Percentiles rank a stretch among this genome's conserved stretches.
These are phyloP conservation scores for Fusarium chuoi DNA, from an alignment of 2,329 filamentous ascomycete species.

Conservation along the genomic window DNA sequence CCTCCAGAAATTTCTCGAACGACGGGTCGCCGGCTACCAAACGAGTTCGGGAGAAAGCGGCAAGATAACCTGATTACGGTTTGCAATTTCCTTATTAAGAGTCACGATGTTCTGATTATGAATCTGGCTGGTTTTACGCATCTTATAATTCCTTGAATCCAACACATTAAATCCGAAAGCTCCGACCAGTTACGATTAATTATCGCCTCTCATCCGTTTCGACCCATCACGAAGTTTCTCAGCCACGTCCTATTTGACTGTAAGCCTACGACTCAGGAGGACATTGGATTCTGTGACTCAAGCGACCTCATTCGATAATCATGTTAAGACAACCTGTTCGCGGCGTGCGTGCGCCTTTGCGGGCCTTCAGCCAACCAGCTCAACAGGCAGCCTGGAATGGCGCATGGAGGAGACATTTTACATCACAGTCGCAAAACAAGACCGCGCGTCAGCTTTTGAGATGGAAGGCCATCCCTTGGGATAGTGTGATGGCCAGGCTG, in stretches of 20 bases:
- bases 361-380: constrained; percentile 28
- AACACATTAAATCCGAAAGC: constrained; percentile 35
- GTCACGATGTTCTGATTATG: constrained; percentile 24
- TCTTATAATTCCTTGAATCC: constrained; percentile 16
- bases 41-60: constrained; percentile 14
- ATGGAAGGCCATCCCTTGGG: constrained; percentile 30
- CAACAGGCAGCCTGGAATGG: constrained; percentile 42
- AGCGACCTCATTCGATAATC: neutral
- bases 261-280: neutral
- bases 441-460: constrained; percentile 35
- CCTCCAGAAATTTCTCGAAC: constrained; percentile 26
- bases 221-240: constrained; percentile 25
- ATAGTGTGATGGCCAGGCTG: constrained; percentile 33
- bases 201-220: constrained; percentile 29
- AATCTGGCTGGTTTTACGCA: constrained; percentile 1
- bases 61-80: constrained; percentile 3
- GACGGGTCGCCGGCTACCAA: constrained; percentile 8
- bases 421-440: constrained; percentile 38
- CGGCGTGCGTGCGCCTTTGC: constrained; percentile 35
- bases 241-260: neutral
- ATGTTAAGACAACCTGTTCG: constrained; percentile 46
- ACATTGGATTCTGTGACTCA: neutral
- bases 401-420: constrained; percentile 44
- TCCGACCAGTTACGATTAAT: constrained; percentile 33
- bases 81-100: neutral